Percentiles rank a stretch among this genome's conserved stretches.
Evolutionary conservation across 768 basidiomycete species (phyloP).

Genomic region (Hygrophoropsis aurantiaca): DNA sequence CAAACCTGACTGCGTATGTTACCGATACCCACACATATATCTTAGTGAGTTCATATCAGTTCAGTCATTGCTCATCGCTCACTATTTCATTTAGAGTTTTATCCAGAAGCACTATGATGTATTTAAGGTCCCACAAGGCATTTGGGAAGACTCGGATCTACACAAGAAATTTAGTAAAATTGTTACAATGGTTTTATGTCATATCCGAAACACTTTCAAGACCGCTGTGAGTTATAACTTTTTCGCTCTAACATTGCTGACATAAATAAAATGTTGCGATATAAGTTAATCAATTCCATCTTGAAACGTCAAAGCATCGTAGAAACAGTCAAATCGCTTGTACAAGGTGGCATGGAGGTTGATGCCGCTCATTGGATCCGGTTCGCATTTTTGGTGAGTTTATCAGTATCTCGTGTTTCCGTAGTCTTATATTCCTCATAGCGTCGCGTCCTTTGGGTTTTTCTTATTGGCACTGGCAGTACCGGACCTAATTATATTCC

Average conservation of each 20-base stretch:
- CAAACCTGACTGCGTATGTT: constrained; percentile 8
- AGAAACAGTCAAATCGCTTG: neutral
- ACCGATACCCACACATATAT: neutral
- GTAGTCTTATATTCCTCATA: neutral
- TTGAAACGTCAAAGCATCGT: neutral
- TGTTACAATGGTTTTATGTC: neutral
- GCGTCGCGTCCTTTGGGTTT: neutral
- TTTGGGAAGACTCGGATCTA: constrained; percentile 1
- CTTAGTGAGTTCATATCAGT: neutral
- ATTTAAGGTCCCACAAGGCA: constrained; percentile 2
- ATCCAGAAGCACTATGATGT: neutral
- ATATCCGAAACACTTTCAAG: constrained; percentile 1
- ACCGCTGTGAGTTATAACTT: neutral
- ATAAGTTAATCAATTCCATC: neutral
- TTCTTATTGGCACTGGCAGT: constrained; percentile 3
- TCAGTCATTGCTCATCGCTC: neutral
- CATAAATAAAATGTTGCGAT: neutral
- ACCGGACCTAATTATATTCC: neutral
- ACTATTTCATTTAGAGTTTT: constrained; percentile 1
- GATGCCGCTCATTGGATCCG: constrained; percentile 3
- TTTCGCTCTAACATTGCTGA: too few relatives aligned
- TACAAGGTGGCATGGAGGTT: constrained; percentile 2
- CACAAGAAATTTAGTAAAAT: neutral
- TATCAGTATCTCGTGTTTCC: too few relatives aligned
- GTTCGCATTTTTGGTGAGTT: constrained; percentile 4